Evolutionary conservation across 768 basidiomycete genomes (phyloP).

Genomic region (Termitomyces sp.): DNA sequence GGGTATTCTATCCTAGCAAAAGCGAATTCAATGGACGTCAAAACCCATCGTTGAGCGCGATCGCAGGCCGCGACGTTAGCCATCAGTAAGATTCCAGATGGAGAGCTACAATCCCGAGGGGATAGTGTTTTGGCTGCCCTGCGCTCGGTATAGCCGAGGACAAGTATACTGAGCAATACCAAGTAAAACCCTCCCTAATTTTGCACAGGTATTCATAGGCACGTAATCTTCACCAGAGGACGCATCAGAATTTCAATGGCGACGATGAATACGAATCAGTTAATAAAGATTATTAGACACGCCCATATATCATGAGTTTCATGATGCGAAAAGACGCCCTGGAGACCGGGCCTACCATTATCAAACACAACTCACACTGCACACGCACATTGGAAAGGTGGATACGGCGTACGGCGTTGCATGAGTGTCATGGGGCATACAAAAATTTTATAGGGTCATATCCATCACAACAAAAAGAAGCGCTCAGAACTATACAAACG

Average conservation of each 20-base stretch:
- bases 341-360: background rate
- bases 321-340: background rate
- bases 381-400: background rate
- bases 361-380: background rate
- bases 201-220: too few species aligned
- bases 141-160: too few species aligned
- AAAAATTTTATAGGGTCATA: slow-evolving; percentile 27
- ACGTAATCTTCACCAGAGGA: background rate
- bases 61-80: too few species aligned
- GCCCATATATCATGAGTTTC: background rate
- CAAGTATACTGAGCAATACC: background rate
- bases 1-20: too few species aligned
- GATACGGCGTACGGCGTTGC: slow-evolving; percentile 17
- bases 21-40: too few species aligned
- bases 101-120: too few species aligned
- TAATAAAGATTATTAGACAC: background rate
- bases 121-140: too few species aligned
- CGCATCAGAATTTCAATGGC: background rate
- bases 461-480: slow-evolving; percentile 19
- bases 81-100: too few species aligned
- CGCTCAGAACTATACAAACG: slow-evolving; percentile 28
- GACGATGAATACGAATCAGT: background rate
- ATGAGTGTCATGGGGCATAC: slow-evolving; percentile 30
- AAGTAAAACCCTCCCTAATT: too few species aligned
- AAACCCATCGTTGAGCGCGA: too few species aligned